A percentile compares a stretch with the other conserved stretches of the same genome.
phyloP scores from a whole-genome alignment of 2,329 filamentous ascomycete genomes.

The Ascochyta viciae-villosae region DNA sequence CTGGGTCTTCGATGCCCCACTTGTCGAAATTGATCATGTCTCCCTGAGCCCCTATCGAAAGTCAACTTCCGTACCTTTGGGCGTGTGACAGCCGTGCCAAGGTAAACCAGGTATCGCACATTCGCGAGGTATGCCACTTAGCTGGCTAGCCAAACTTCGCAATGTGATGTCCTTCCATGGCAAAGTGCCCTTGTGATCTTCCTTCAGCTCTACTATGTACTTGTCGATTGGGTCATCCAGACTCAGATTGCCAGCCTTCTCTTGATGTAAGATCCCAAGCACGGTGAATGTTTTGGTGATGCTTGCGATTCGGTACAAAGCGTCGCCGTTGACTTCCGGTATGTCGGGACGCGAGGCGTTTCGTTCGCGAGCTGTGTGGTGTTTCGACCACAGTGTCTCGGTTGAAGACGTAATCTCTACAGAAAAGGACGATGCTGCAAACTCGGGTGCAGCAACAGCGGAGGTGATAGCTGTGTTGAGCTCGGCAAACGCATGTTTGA shows the following conservation, averaged over 20 bases:
- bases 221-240: conserved; percentile 44
- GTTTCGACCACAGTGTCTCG: conserved; percentile 47
- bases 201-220: conserved; percentile 42
- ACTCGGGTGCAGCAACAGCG: conserved; percentile 38
- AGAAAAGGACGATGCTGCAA: conserved; percentile 49
- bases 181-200: conserved; percentile 37
- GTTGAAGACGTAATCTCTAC: conserved; percentile 51
- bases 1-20: conserved; percentile 1
- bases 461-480: conserved; percentile 36
- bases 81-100: conserved; percentile 18
- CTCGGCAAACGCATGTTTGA: conserved; percentile 39
- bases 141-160: conserved; percentile 52
- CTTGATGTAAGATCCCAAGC: conserved; percentile 41
- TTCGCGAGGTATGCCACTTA: conserved; percentile 53
- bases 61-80: conserved; percentile 37
- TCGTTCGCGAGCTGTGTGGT: conserved; percentile 48
- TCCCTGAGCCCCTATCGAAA: conserved; percentile 35
- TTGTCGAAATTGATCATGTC: conserved; percentile 36
- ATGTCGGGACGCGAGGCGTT: conserved; percentile 49
- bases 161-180: conserved; percentile 54
- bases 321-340: conserved; percentile 46
- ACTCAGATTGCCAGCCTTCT: conserved; percentile 43
- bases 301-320: conserved; percentile 51
- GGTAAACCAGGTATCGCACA: conserved; percentile 28
- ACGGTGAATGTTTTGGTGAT: conserved; percentile 48